Percentiles rank a stretch among this genome's conserved stretches.
Conservation (phyloP, 192 early-diverging fungal species). For the Coemansia sp. region DNA sequence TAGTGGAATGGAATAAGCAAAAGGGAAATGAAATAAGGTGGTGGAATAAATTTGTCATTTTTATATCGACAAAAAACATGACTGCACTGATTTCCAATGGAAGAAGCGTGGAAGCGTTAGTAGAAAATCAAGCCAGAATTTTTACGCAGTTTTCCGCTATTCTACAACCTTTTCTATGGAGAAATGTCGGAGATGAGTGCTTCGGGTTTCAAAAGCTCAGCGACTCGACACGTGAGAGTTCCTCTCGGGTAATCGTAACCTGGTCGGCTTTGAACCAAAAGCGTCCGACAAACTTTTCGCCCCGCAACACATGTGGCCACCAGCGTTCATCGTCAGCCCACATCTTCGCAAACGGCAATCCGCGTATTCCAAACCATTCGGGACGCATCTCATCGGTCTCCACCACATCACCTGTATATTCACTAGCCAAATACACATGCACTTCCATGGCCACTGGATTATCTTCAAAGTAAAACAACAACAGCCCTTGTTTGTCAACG, state of each 20-base stretch:
- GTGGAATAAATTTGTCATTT: neutral
- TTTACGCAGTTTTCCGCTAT: no score
- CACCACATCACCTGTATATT: constrained; percentile 47
- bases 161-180: neutral
- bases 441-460: constrained; percentile 64
- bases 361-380: constrained; percentile 61
- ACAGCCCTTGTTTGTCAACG: constrained; percentile 56
- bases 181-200: constrained; percentile 2
- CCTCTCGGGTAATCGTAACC: constrained; percentile 29
- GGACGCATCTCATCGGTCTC: constrained; percentile 80
- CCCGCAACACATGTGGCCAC: constrained; percentile 59
- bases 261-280: constrained; percentile 55
- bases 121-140: no score
- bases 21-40: neutral
- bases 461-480: constrained; percentile 67
- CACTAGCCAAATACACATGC: constrained; percentile 58
- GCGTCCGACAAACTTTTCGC: constrained; percentile 50
- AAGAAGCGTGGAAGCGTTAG: neutral
- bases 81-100: neutral
- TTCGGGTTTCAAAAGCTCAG: constrained; percentile 9
- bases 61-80: neutral
- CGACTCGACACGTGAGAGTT: constrained; percentile 14
- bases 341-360: constrained; percentile 68
- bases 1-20: neutral
- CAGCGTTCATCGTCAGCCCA: constrained; percentile 71